Evolutionary conservation across 495 filamentous ascomycete genomes (phyloP).

Genomic region (Tuber calosporum): DNA sequence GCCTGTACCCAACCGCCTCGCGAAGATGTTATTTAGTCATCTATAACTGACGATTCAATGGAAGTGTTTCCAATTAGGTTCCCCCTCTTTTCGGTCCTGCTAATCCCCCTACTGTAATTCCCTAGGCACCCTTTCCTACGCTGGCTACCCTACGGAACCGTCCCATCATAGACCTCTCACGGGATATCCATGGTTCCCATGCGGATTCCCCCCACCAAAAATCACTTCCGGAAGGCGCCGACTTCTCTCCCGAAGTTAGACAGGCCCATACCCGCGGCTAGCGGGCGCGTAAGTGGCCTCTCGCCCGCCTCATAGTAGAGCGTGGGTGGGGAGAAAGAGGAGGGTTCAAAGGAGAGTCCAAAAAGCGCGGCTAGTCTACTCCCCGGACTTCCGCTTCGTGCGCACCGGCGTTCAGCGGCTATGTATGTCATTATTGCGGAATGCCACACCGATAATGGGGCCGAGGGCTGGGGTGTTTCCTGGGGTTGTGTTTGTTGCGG

Average conservation of each 20-base stretch:
- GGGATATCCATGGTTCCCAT: too few species aligned
- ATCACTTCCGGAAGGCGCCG: too few species aligned
- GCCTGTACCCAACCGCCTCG: too few species aligned
- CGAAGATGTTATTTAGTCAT: too few species aligned
- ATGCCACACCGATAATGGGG: conserved; percentile 39
- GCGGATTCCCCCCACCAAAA: too few species aligned
- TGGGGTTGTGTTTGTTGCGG: background rate
- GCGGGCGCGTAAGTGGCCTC: background rate
- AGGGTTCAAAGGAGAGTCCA: conserved; percentile 18
- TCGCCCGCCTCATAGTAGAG: conserved; percentile 22
- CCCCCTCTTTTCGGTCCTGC: too few species aligned
- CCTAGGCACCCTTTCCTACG: too few species aligned
- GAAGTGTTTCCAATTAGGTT: too few species aligned
- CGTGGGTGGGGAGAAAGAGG: conserved; percentile 7
- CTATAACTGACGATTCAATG: too few species aligned
- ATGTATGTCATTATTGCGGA: conserved; percentile 18
- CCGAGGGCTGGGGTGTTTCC: conserved; percentile 19
- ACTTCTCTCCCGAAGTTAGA: conserved; percentile 13
- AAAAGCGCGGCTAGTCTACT: conserved; percentile 23
- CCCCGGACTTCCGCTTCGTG: conserved; percentile 6
- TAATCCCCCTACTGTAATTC: too few species aligned
- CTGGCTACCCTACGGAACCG: too few species aligned
- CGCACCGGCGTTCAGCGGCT: conserved; percentile 15
- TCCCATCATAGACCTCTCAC: too few species aligned
- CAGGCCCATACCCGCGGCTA: background rate